A percentile compares a stretch with the other conserved stretches of the same genome.
These are phyloP conservation scores for Podosphaera leucotricha DNA, from an alignment of 2,329 filamentous ascomycete species.

Conservation along the genomic window DNA sequence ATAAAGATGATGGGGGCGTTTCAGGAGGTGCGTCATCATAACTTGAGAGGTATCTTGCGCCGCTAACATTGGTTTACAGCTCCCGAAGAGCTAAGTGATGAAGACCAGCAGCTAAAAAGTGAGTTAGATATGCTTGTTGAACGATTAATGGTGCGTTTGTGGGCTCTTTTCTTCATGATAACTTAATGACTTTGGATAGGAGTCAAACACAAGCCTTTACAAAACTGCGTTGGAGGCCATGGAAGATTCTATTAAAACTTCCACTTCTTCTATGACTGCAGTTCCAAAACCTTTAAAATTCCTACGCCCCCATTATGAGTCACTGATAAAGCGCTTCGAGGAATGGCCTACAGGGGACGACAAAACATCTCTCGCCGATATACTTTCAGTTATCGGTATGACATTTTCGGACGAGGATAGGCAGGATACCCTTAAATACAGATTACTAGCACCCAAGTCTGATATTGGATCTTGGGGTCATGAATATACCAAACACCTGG, in stretches of 20 bases:
- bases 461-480: constrained; percentile 96
- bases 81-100: constrained; percentile 81
- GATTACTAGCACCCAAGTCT: constrained; percentile 66
- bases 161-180: neutral
- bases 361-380: constrained; percentile 80
- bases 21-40: constrained; percentile 17
- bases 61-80: constrained; percentile 18
- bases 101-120: constrained; percentile 93
- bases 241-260: constrained; percentile 97
- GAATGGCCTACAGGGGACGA: constrained; percentile 66
- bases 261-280: constrained; percentile 97
- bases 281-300: constrained; percentile 98
- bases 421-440: constrained; percentile 89
- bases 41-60: constrained; percentile 3
- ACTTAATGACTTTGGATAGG: constrained; percentile 25
- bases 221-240: constrained; percentile 84
- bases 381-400: constrained; percentile 94
- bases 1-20: constrained; percentile 47
- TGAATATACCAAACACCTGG: constrained; percentile 90
- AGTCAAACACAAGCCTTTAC: constrained; percentile 69
- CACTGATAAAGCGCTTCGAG: constrained; percentile 68
- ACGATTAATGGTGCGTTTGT: constrained; percentile 51
- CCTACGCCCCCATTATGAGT: constrained; percentile 85
- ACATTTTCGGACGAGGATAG: constrained; percentile 93
- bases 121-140: constrained; percentile 97